Evolutionary conservation across 2,329 filamentous ascomycete genomes (phyloP).

Genomic region (Pyrenochaeta sp.): DNA sequence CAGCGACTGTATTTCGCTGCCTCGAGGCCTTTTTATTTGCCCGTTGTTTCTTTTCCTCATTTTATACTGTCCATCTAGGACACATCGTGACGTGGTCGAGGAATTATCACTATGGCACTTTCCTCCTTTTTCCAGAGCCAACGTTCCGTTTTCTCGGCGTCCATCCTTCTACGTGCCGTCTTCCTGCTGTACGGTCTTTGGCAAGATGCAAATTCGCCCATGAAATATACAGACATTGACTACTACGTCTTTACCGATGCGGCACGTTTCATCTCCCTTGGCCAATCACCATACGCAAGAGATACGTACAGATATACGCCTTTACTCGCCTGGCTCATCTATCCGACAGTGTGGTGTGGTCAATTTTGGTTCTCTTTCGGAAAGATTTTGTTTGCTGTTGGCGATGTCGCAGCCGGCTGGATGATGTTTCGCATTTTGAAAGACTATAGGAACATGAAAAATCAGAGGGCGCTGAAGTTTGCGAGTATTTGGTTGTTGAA

Average conservation of each 20-base stretch:
- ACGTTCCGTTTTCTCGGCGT: conserved; percentile 52
- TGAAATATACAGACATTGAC: conserved; percentile 99
- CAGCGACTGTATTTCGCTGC: neutral
- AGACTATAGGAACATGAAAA: conserved; percentile 44
- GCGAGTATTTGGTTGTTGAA: conserved; percentile 93
- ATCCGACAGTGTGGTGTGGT: conserved; percentile 75
- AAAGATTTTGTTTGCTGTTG: conserved; percentile 83
- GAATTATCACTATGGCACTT: conserved; percentile 31
- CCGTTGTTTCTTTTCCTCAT: conserved; percentile 4
- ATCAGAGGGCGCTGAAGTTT: conserved; percentile 70
- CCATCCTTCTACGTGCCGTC: conserved; percentile 70
- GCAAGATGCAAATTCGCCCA: conserved; percentile 88
- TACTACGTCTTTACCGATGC: conserved; percentile 99
- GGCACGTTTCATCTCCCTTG: conserved; percentile 75
- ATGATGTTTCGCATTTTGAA: conserved; percentile 69
- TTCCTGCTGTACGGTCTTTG: conserved; percentile 89
- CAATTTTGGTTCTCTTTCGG: conserved; percentile 79
- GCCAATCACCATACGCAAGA: conserved; percentile 79
- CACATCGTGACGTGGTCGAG: neutral
- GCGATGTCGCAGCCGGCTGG: conserved; percentile 86
- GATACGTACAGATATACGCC: conserved; percentile 98
- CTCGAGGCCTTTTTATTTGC: neutral
- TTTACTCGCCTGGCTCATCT: conserved; percentile 86
- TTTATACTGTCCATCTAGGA: neutral
- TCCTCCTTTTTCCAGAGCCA: conserved; percentile 46